Percentiles rank a stretch among this genome's conserved stretches.
phyloP scores from a whole-genome alignment of 306 rosid species.

The Inga laurina region DNA sequence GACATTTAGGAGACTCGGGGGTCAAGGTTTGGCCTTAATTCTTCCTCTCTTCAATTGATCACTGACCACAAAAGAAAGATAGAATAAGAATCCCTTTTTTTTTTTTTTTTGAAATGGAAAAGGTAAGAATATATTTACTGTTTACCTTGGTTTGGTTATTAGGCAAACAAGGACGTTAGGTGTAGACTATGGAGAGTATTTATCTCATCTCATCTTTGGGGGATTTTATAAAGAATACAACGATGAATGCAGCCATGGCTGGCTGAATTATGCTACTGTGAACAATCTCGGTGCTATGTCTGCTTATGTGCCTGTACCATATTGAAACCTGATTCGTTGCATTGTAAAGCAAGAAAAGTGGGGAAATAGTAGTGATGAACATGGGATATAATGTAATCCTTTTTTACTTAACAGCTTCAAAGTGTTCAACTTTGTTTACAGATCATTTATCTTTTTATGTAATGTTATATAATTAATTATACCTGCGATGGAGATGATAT shows the following conservation, averaged over 20 bases:
- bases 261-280: not conserved
- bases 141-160: too few species aligned
- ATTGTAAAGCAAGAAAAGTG: not conserved
- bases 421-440: not conserved
- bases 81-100: too few species aligned
- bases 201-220: not conserved
- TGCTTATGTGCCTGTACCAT: not conserved
- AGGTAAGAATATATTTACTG: too few species aligned
- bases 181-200: not conserved
- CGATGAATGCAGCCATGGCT: not conserved
- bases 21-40: too few species aligned
- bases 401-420: not conserved
- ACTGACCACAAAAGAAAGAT: too few species aligned
- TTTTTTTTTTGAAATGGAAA: too few species aligned
- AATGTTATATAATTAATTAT: not conserved
- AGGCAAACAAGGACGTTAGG: too few species aligned
- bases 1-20: too few species aligned
- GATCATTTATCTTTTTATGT: not conserved
- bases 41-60: too few species aligned
- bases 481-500: not conserved
- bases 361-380: not conserved
- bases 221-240: not conserved
- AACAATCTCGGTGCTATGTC: not conserved
- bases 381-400: not conserved
- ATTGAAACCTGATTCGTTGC: not conserved